Evolutionary conservation across 495 filamentous ascomycete genomes (phyloP), one percentile per base, ranked within the genome.

Genomic region (Tuber aestivum): DNA sequence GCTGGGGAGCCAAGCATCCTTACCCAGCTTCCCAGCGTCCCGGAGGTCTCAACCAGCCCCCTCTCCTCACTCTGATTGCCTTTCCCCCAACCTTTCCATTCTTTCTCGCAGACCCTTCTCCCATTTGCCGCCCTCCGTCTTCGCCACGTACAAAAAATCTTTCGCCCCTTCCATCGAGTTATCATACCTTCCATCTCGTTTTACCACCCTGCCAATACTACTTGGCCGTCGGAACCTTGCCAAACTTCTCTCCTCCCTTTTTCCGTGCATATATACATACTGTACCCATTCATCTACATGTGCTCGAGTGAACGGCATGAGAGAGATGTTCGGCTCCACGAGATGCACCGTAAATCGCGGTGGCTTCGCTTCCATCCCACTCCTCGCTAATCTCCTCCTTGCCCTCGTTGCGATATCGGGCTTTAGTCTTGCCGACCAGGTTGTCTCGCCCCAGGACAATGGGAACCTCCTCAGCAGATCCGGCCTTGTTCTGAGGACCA

Each of bases 321-420:
- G 27, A 35, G 56, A 35, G 56, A 65, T 65, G 56, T 65, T 65
- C 56, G 56, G 45, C 45, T 50, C 45, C 23, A 50, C 45, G 23
- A 50, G 56, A 65, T 65, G 56, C 56, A 18, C 27, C 56, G 12
- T 65, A 8, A 35, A 65, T 35, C 56, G 27, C 56, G 56, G 56
- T 65, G 27, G 27, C 27, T 65, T 35, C 56, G 27, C n/a, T 65
- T 65, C 56, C 56, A 65, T 65, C 56, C 27, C 14, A n/a, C n/a
- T n/a, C 35, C 35, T 65, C 56, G 56, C 56, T 65, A 35, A 65
- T 65, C 56, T 65, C 27, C 56, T 65, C 27, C n/a, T 65, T 65
- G 18, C 56, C 27, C 2, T 65, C n/a, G 7, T 65, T 65, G 56
- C 56, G 56, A 35, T 65, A 65, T 65, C 56, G 27, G 56, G 27